Conservation (phyloP, 83 land plant genomes). For the Diphasiastrum complanatum region DNA sequence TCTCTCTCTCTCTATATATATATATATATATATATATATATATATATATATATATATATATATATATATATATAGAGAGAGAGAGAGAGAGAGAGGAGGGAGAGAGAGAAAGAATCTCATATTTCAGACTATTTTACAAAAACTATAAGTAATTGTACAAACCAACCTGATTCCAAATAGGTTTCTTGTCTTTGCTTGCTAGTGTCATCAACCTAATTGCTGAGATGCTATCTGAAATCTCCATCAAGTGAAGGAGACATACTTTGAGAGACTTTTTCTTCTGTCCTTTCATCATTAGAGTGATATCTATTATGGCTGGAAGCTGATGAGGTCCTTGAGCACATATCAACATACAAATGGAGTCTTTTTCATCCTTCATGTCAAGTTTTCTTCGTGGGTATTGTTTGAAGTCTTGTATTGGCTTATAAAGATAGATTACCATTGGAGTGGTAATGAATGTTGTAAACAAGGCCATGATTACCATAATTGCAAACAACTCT, state of each 20-base stretch:
- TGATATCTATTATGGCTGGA: background rate
- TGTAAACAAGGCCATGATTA: constrained; percentile 11
- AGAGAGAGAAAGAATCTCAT: no score
- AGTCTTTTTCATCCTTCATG: background rate
- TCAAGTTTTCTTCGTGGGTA: background rate
- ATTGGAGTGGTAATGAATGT: constrained; percentile 13
- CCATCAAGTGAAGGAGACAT: constrained; percentile 7
- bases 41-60: no score
- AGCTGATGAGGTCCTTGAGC: background rate
- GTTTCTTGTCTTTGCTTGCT: background rate
- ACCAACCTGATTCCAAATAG: background rate
- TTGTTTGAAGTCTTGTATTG: background rate
- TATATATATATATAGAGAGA: no score
- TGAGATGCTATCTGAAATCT: constrained; percentile 7
- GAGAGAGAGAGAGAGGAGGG: no score
- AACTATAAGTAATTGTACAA: no score
- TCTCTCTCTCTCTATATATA: no score
- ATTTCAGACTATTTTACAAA: no score
- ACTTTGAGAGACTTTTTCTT: background rate
- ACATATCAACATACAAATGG: background rate
- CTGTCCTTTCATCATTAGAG: background rate
- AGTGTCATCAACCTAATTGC: background rate
- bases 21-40: no score
- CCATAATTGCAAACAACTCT: constrained; percentile 11
- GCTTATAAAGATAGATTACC: constrained; percentile 9